phyloP scores from a whole-genome alignment of 2,329 filamentous ascomycete genomes.

The Claviceps sorghi region DNA sequence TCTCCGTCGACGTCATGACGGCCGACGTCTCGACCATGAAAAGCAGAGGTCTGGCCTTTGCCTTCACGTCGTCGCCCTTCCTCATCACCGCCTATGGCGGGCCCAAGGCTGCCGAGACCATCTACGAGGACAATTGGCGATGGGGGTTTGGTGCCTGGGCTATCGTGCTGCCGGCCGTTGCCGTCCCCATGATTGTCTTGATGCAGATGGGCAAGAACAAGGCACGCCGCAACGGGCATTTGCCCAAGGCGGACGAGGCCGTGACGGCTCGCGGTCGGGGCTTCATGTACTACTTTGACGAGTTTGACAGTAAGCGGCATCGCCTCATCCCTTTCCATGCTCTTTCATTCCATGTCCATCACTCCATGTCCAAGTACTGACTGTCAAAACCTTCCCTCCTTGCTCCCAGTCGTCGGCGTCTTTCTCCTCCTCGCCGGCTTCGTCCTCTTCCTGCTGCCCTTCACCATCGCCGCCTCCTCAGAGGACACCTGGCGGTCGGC shows the following conservation, averaged over 20 bases:
- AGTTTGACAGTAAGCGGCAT: slow-evolving; percentile 36
- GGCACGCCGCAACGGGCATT: slow-evolving; percentile 31
- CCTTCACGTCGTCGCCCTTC: slow-evolving; percentile 26
- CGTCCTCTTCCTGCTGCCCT: slow-evolving; percentile 48
- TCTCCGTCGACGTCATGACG: slow-evolving; percentile 48
- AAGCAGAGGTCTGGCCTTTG: slow-evolving; percentile 24
- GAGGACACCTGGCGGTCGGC: slow-evolving; percentile 35
- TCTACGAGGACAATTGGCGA: slow-evolving; percentile 19
- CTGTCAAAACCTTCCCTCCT: too few species aligned
- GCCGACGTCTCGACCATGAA: slow-evolving; percentile 40
- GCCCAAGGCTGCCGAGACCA: slow-evolving; percentile 18
- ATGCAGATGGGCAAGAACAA: slow-evolving; percentile 40
- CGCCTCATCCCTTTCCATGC: background rate
- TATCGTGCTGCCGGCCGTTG: slow-evolving; percentile 40
- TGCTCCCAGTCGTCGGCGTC: slow-evolving; percentile 30
- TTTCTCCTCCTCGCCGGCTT: slow-evolving; percentile 43
- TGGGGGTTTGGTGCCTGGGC: slow-evolving; percentile 43
- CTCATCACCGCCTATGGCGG: slow-evolving; percentile 32
- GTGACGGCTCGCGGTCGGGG: slow-evolving; percentile 21
- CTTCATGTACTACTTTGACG: slow-evolving; percentile 33
- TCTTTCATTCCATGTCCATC: too few species aligned
- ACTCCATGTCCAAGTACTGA: too few species aligned
- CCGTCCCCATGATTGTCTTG: slow-evolving; percentile 39
- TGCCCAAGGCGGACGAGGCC: background rate
- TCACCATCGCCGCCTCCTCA: slow-evolving; percentile 37